Conservation (phyloP, 805 yeast genomes). For the Teunomyces panamensis region DNA sequence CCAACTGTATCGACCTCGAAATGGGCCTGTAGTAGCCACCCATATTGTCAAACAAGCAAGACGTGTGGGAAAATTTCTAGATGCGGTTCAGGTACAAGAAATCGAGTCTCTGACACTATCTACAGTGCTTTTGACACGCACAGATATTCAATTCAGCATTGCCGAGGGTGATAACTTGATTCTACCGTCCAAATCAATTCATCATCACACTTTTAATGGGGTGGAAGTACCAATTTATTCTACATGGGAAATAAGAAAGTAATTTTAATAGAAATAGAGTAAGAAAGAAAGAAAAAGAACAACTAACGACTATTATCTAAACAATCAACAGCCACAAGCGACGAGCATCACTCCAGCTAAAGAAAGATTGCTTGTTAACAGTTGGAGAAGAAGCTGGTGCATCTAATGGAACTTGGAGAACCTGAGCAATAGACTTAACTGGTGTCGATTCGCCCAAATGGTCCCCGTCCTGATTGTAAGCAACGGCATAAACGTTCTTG, state of each 20-base stretch:
- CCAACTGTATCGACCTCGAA: not conserved
- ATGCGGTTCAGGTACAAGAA: constrained; percentile 4
- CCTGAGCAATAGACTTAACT: not conserved
- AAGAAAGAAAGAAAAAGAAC: not conserved
- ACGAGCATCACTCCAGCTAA: not conserved
- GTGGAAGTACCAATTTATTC: not conserved
- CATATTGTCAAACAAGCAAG: not conserved
- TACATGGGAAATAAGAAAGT: not conserved
- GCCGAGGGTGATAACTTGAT: constrained; percentile 3
- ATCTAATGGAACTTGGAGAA: not conserved
- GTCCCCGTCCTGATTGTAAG: constrained; percentile 12
- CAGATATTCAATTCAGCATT: constrained; percentile 7
- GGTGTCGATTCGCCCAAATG: constrained; percentile 12
- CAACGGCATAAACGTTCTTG: constrained; percentile 12
- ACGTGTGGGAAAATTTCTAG: constrained; percentile 8
- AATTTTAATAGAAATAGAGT: not conserved
- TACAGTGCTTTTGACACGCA: constrained; percentile 4
- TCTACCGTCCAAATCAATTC: constrained; percentile 2
- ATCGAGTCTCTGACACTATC: not conserved
- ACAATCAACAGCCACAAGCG: not conserved
- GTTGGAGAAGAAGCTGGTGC: not conserved
- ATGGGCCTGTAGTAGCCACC: not conserved
- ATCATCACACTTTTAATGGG: not conserved
- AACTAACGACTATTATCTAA: too few relatives aligned
- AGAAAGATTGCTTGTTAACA: not conserved